Conservation (phyloP, 106 monocot genomes). For the Acorus calamus region DNA sequence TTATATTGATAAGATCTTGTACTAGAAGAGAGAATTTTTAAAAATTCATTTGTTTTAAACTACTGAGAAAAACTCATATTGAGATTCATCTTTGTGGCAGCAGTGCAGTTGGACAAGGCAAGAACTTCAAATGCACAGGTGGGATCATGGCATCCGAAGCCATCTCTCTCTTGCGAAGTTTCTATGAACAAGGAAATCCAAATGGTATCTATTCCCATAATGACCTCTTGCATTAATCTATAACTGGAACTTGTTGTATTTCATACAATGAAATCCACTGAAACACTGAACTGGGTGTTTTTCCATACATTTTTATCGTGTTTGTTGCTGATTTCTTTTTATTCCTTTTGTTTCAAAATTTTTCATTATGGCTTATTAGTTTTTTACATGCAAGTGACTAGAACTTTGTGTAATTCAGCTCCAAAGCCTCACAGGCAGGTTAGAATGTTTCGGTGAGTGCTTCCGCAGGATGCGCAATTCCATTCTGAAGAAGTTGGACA, state of each 20-base stretch:
- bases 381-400: neutral
- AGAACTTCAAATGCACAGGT: neutral
- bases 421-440: neutral
- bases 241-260: neutral
- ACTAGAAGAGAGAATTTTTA: too few relatives aligned
- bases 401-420: neutral
- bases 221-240: neutral
- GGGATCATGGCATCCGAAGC: neutral
- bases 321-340: neutral
- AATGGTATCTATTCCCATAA: neutral
- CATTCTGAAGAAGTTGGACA: too few relatives aligned
- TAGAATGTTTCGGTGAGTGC: neutral
- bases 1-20: too few relatives aligned
- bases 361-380: neutral
- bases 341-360: neutral
- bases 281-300: neutral
- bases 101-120: neutral
- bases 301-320: too few relatives aligned
- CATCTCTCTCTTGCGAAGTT: neutral
- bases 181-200: neutral
- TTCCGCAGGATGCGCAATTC: too few relatives aligned
- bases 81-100: neutral
- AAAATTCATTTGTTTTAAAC: too few relatives aligned
- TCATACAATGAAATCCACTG: neutral
- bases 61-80: too few relatives aligned